Conservation (phyloP, 192 early-diverging fungal genomes). For the Coemansia sp. region DNA sequence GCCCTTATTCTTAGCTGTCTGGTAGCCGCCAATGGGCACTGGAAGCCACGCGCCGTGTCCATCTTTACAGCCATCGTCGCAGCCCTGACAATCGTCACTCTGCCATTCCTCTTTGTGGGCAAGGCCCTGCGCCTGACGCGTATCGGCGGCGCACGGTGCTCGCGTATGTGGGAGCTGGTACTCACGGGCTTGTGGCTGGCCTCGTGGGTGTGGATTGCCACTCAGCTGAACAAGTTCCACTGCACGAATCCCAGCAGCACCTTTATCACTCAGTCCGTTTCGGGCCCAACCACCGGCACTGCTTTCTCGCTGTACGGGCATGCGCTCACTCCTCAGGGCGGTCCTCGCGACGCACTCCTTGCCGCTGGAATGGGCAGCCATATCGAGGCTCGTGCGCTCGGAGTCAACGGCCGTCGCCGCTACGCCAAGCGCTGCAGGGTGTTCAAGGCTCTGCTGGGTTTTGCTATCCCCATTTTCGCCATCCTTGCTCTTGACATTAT, state of each 20-base stretch:
- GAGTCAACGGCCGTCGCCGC: slow-evolving; percentile 34
- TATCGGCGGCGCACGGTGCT: slow-evolving; percentile 36
- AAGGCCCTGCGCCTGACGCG: slow-evolving; percentile 31
- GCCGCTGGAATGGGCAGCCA: slow-evolving; percentile 7
- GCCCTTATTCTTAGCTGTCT: slow-evolving; percentile 39
- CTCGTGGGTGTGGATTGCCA: slow-evolving; percentile 51
- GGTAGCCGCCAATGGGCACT: slow-evolving; percentile 49
- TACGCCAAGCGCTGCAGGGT: slow-evolving; percentile 37
- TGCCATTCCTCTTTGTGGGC: slow-evolving; percentile 38
- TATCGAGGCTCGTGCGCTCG: slow-evolving; percentile 17
- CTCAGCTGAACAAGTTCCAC: slow-evolving; percentile 51
- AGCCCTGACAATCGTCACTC: slow-evolving; percentile 36
- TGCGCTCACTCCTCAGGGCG: slow-evolving; percentile 36
- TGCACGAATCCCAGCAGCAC: slow-evolving; percentile 18
- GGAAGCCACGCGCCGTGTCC: slow-evolving; percentile 51
- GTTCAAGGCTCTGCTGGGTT: slow-evolving; percentile 47
- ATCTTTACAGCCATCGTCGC: slow-evolving; percentile 48
- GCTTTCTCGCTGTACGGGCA: slow-evolving; percentile 50
- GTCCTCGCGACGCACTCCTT: slow-evolving; percentile 24
- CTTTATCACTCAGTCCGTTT: background rate
- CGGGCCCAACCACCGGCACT: slow-evolving; percentile 8
- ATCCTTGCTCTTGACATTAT: slow-evolving; percentile 40
- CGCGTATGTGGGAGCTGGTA: slow-evolving; percentile 44
- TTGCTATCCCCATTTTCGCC: slow-evolving; percentile 47
- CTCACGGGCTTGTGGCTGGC: slow-evolving; percentile 47